These are phyloP conservation scores for Calonectria naviculata DNA, from an alignment of 2,329 filamentous ascomycete species.

Conservation along the genomic window DNA sequence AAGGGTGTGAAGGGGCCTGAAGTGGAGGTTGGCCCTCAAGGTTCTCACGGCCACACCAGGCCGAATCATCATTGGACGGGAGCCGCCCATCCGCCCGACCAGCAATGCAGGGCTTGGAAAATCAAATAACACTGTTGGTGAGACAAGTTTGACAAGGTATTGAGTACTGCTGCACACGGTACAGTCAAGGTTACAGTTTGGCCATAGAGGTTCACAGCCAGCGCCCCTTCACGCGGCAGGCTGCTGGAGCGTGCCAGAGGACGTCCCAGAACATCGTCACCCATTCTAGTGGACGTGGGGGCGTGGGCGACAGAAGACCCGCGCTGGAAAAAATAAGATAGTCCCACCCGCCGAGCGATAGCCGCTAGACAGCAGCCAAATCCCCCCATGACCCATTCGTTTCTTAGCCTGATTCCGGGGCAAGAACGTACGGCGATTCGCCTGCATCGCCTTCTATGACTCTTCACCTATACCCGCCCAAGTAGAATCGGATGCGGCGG, in stretches of 20 bases:
- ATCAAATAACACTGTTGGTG: constrained; percentile 1
- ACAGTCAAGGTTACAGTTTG: background rate
- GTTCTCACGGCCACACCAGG: constrained; percentile 36
- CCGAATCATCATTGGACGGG: constrained; percentile 31
- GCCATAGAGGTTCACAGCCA: background rate
- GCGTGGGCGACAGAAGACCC: background rate
- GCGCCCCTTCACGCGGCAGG: background rate
- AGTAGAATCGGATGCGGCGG: constrained; percentile 4
- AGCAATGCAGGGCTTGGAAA: constrained; percentile 7
- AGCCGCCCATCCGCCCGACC: constrained; percentile 24
- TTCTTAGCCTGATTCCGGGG: background rate
- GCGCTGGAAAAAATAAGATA: background rate
- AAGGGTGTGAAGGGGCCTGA: constrained; percentile 18
- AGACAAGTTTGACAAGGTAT: constrained; percentile 17
- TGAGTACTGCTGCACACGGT: background rate
- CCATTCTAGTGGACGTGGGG: background rate
- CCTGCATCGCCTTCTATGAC: background rate
- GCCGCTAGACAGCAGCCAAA: background rate
- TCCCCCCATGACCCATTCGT: background rate
- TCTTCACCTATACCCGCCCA: background rate
- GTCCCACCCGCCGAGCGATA: background rate
- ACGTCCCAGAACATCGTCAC: background rate
- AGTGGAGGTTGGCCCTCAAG: constrained; percentile 39
- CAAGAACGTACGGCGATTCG: background rate
- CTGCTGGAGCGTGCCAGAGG: background rate